Conservation (phyloP, 1,139 yeast genomes). For the Kodamaea sp. region DNA sequence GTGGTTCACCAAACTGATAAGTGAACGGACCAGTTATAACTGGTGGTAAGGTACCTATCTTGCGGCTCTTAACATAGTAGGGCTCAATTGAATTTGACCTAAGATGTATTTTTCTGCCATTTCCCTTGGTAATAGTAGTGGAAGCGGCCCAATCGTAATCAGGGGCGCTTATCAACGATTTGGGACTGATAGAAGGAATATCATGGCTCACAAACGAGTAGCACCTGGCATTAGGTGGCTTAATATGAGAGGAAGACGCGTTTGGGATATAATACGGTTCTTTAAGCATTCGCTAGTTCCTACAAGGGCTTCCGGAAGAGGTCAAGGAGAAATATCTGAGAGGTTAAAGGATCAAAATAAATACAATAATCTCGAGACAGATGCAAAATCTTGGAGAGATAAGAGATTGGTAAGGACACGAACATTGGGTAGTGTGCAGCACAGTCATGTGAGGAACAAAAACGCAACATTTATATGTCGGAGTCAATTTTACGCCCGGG, state of each 20-base stretch:
- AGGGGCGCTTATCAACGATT: slow-evolving; percentile 4
- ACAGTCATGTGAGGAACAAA: too few relatives aligned
- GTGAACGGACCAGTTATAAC: slow-evolving; percentile 3
- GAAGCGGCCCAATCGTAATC: slow-evolving; percentile 1
- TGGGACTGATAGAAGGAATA: slow-evolving; percentile 3
- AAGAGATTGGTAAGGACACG: too few relatives aligned
- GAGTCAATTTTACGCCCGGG: too few relatives aligned
- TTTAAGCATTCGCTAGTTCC: too few relatives aligned
- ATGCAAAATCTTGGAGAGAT: too few relatives aligned
- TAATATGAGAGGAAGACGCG: slow-evolving; percentile 4
- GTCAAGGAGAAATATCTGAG: too few relatives aligned
- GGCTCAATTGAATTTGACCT: slow-evolving; percentile 9
- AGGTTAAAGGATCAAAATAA: too few relatives aligned
- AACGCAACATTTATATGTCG: too few relatives aligned
- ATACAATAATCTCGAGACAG: too few relatives aligned
- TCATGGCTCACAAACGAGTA: slow-evolving; percentile 6
- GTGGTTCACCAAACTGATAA: slow-evolving; percentile 4
- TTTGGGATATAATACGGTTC: slow-evolving; percentile 9
- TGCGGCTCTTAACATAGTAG: slow-evolving; percentile 5
- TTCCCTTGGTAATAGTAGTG: background rate
- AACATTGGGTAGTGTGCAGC: too few relatives aligned
- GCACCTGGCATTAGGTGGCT: slow-evolving; percentile 6
- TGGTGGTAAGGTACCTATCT: slow-evolving; percentile 7
- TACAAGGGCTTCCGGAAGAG: too few relatives aligned
- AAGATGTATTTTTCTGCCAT: background rate